A percentile compares a stretch with the other conserved stretches of the same genome.
phyloP scores from a whole-genome alignment of 2,329 filamentous ascomycete species.

The Immersiporthe knoxdaviesiana region DNA sequence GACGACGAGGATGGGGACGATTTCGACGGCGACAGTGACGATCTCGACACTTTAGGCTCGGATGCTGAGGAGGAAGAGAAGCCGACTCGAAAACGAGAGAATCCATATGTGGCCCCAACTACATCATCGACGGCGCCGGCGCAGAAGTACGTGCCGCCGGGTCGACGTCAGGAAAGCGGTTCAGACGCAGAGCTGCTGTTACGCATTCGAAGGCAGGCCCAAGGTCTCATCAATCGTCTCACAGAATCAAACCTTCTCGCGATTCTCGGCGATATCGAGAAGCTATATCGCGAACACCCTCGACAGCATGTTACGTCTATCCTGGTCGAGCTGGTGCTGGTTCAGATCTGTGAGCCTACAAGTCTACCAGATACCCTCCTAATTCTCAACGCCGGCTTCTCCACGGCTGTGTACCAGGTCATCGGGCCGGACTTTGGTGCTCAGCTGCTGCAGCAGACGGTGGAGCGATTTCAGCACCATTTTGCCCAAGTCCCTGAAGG shows the following conservation, averaged over 20 bases:
- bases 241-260: conserved; percentile 88
- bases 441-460: conserved; percentile 77
- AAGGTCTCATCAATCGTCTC: conserved; percentile 89
- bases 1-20: conserved; percentile 43
- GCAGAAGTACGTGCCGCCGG: conserved; percentile 86
- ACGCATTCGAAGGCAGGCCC: conserved; percentile 76
- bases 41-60: conserved; percentile 46
- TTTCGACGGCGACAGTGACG: conserved; percentile 38
- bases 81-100: conserved; percentile 59
- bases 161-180: conserved; percentile 66
- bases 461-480: conserved; percentile 72
- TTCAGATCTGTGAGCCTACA: conserved; percentile 78
- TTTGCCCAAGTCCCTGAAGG: conserved; percentile 51
- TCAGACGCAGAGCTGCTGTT: conserved; percentile 69
- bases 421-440: conserved; percentile 89
- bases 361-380: conserved; percentile 85
- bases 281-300: conserved; percentile 80
- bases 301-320: conserved; percentile 86
- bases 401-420: conserved; percentile 84
- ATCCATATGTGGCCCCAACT: conserved; percentile 82
- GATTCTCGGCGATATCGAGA: conserved; percentile 80
- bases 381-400: conserved; percentile 87
- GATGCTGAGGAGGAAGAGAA: conserved; percentile 38
- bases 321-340: conserved; percentile 75
- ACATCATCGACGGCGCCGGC: conserved; percentile 48